Conservation (phyloP, 371 early-diverging fungal species). For the Vairimorpha ceranae region DNA sequence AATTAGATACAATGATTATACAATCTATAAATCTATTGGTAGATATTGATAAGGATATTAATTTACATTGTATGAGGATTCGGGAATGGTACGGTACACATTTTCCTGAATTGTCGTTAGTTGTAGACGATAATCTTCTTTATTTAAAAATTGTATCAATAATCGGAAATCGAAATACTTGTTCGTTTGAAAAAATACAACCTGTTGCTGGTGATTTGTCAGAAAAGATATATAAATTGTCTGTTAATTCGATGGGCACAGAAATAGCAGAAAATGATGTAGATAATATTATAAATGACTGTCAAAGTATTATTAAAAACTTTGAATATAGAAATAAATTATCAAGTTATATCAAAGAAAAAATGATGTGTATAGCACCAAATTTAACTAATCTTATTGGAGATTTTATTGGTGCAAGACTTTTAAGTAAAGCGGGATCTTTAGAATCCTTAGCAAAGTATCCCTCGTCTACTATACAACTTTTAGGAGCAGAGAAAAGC, state of each 20-base stretch:
- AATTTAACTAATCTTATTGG: slow-evolving; percentile 81
- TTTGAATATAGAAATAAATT: slow-evolving; percentile 76
- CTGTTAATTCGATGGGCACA: slow-evolving; percentile 83
- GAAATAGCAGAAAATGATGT: slow-evolving; percentile 79
- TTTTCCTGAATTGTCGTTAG: slow-evolving; percentile 76
- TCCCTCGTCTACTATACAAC: slow-evolving; percentile 86
- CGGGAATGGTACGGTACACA: slow-evolving; percentile 87
- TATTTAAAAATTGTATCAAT: slow-evolving; percentile 68
- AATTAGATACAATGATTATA: slow-evolving; percentile 85
- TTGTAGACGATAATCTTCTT: slow-evolving; percentile 69
- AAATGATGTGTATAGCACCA: slow-evolving; percentile 81
- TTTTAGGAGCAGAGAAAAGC: slow-evolving; percentile 92
- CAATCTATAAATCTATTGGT: slow-evolving; percentile 82
- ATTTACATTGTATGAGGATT: slow-evolving; percentile 86
- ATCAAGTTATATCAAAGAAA: slow-evolving; percentile 75
- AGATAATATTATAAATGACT: slow-evolving; percentile 71
- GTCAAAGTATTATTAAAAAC: slow-evolving; percentile 74
- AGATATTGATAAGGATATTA: slow-evolving; percentile 85
- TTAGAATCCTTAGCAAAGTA: slow-evolving; percentile 78
- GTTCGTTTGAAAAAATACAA: not conserved
- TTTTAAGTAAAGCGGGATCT: slow-evolving; percentile 81
- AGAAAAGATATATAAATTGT: slow-evolving; percentile 68
- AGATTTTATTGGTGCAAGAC: slow-evolving; percentile 77
- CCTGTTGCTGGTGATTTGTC: not conserved
- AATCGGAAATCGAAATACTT: slow-evolving; percentile 48